These are phyloP conservation scores for Amanita molliuscula DNA, from an alignment of 768 basidiomycete genomes.

Conservation along the genomic window DNA sequence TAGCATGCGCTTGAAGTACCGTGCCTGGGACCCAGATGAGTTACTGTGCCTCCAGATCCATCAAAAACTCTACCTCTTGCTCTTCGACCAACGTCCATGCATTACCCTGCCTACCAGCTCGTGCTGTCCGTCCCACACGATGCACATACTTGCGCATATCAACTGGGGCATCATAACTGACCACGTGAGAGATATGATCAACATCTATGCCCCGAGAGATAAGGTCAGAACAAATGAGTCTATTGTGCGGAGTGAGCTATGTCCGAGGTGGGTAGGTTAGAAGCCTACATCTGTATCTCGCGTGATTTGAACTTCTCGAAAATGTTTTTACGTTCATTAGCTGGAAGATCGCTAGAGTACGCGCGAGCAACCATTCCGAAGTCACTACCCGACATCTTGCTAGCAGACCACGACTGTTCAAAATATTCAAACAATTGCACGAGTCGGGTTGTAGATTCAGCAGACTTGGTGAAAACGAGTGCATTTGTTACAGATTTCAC, in stretches of 20 bases:
- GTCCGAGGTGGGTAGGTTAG: neutral
- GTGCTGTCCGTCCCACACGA: constrained; percentile 90
- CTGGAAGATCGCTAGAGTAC: constrained; percentile 81
- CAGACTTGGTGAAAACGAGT: constrained; percentile 94
- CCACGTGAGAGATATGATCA: constrained; percentile 82
- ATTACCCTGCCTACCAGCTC: constrained; percentile 80
- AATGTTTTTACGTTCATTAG: constrained; percentile 63
- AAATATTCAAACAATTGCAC: constrained; percentile 78
- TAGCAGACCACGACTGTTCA: constrained; percentile 33
- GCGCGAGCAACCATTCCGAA: constrained; percentile 41
- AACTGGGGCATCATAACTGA: constrained; percentile 93
- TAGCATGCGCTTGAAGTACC: constrained; percentile 81
- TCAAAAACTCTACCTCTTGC: constrained; percentile 52
- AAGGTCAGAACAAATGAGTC: constrained; percentile 93
- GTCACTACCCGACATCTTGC: constrained; percentile 10
- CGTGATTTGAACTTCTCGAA: constrained; percentile 75
- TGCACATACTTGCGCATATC: constrained; percentile 99
- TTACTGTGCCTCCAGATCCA: neutral
- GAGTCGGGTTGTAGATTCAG: constrained; percentile 80
- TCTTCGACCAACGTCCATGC: constrained; percentile 96
- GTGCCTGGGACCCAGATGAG: constrained; percentile 40
- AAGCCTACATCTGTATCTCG: constrained; percentile 71
- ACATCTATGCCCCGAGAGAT: constrained; percentile 96
- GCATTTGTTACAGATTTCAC: constrained; percentile 50
- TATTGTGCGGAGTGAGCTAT: constrained; percentile 18